Evolutionary conservation across 805 yeast species (phyloP).

Genomic region (Saccharomycopsis babjevae): DNA sequence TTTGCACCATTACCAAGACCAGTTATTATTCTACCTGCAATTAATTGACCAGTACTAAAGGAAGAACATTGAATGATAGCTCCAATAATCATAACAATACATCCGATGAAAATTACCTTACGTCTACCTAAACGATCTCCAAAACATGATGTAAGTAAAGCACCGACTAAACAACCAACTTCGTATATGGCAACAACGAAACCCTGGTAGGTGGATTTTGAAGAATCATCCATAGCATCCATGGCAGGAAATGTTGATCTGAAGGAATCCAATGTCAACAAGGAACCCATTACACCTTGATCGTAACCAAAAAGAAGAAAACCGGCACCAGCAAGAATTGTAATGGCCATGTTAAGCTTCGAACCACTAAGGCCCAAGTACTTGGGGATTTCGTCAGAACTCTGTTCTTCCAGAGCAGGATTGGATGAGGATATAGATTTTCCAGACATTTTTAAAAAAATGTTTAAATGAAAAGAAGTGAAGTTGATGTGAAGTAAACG

Average conservation of each 20-base stretch:
- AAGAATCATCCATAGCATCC: conserved; percentile 15
- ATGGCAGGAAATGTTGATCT: conserved; percentile 40
- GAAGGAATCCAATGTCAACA: conserved; percentile 47
- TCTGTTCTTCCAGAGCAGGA: not conserved
- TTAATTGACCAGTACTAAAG: conserved; percentile 32
- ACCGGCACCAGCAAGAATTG: conserved; percentile 14
- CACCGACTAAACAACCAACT: conserved; percentile 65
- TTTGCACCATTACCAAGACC: conserved; percentile 71
- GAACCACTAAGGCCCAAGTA: conserved; percentile 10
- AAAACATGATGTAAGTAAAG: conserved; percentile 39
- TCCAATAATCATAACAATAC: conserved; percentile 48
- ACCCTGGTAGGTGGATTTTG: conserved; percentile 56
- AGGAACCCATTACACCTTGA: conserved; percentile 61
- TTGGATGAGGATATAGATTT: not conserved
- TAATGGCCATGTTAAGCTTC: conserved; percentile 7
- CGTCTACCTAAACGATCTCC: conserved; percentile 64
- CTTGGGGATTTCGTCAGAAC: not conserved
- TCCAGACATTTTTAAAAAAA: not conserved
- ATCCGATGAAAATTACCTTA: conserved; percentile 41
- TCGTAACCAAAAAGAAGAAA: conserved; percentile 47
- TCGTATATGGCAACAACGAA: conserved; percentile 41
- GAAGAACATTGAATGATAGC: conserved; percentile 43
- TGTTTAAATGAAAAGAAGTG: not conserved
- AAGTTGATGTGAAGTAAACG: not conserved
- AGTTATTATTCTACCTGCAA: conserved; percentile 55